Evolutionary conservation across 495 filamentous ascomycete genomes (phyloP).

Genomic region (Aspergillus baeticus): DNA sequence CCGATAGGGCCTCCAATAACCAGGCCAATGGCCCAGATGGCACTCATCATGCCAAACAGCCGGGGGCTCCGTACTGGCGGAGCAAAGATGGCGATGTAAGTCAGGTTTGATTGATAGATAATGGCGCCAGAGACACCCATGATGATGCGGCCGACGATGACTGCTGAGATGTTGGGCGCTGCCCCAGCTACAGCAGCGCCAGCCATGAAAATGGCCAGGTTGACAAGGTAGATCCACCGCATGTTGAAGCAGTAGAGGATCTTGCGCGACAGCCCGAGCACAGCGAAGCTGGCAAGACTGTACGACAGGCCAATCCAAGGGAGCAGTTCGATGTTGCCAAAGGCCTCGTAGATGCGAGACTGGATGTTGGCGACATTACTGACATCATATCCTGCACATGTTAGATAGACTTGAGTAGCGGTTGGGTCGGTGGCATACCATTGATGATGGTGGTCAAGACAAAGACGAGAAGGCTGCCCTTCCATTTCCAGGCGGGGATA

Average conservation of each 20-base stretch:
- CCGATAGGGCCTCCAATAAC: conserved; percentile 53
- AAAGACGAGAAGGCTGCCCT: conserved; percentile 9
- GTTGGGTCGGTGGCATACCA: neutral
- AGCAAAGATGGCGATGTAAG: conserved; percentile 40
- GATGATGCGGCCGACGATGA: conserved; percentile 36
- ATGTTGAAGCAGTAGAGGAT: conserved; percentile 26
- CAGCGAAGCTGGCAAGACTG: conserved; percentile 13
- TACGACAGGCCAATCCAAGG: conserved; percentile 17
- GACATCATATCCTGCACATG: conserved; percentile 13
- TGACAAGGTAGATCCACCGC: conserved; percentile 28
- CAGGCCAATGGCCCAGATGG: conserved; percentile 42
- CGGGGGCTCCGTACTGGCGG: conserved; percentile 39
- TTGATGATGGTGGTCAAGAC: conserved; percentile 9
- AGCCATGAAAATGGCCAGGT: conserved; percentile 28
- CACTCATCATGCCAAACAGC: conserved; percentile 38
- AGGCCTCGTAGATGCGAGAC: conserved; percentile 11
- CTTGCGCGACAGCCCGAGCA: conserved; percentile 9
- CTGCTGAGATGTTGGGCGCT: conserved; percentile 25
- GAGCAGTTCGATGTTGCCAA: conserved; percentile 16
- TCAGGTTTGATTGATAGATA: conserved; percentile 48
- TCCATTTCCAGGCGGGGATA: conserved; percentile 12
- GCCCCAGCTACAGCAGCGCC: conserved; percentile 34
- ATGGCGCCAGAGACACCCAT: conserved; percentile 42
- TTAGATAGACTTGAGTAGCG: neutral
- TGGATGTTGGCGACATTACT: conserved; percentile 20